Conservation (phyloP, 2,329 filamentous ascomycete species). For the Cladophialophora carrionii region DNA sequence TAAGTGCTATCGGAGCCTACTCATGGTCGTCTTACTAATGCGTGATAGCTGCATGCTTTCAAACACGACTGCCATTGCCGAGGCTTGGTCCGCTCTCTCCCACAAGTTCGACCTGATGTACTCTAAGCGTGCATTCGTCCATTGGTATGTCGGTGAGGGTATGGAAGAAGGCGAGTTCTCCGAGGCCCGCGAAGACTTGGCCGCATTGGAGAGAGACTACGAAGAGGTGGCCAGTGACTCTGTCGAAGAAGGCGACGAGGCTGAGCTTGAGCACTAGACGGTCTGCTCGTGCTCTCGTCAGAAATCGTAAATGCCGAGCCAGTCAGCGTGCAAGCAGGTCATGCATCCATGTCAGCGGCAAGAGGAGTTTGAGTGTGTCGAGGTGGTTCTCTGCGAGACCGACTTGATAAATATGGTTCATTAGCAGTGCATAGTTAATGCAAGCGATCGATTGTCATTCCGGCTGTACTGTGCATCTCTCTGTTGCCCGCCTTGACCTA, state of each 20-base stretch:
- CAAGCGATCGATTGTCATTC: slow-evolving; percentile 7
- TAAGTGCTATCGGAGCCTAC: slow-evolving; percentile 58
- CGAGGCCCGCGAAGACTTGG: slow-evolving; percentile 97
- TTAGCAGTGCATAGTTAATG: slow-evolving; percentile 12
- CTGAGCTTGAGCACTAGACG: slow-evolving; percentile 86
- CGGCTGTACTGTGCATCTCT: not conserved
- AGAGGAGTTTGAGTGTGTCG: not conserved
- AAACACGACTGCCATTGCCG: slow-evolving; percentile 95
- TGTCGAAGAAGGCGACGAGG: slow-evolving; percentile 79
- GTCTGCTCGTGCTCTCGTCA: not conserved
- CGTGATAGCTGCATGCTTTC: slow-evolving; percentile 79
- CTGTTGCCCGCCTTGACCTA: not conserved
- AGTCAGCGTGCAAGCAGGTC: slow-evolving; percentile 28
- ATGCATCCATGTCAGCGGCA: slow-evolving; percentile 14
- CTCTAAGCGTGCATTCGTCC: slow-evolving; percentile 99
- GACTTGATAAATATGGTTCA: slow-evolving; percentile 18
- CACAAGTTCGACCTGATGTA: slow-evolving; percentile 99
- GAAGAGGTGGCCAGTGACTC: slow-evolving; percentile 98
- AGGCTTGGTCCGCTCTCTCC: slow-evolving; percentile 95
- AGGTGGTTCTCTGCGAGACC: slow-evolving; percentile 29
- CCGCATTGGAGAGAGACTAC: slow-evolving; percentile 96
- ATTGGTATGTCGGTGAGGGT: slow-evolving; percentile 99
- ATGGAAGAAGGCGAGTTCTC: slow-evolving; percentile 99
- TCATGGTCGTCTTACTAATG: not conserved
- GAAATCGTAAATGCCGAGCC: not conserved